Evolutionary conservation across 306 rosid genomes (phyloP).

Genomic region (Trichosanthes truncata): DNA sequence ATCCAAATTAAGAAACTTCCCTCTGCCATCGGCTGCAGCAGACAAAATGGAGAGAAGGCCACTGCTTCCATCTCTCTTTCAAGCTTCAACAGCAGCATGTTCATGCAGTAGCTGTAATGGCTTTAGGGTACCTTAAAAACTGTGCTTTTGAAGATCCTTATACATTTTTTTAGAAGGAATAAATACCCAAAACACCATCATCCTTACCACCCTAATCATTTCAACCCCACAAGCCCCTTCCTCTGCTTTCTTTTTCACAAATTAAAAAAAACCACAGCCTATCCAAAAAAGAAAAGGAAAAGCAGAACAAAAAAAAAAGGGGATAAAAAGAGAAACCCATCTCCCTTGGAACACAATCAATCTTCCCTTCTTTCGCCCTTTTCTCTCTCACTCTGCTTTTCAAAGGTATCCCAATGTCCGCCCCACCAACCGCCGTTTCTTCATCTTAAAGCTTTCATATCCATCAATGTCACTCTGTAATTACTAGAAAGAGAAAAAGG

Average conservation of each 20-base stretch:
- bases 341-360: constrained; percentile 3
- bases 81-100: not conserved
- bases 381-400: constrained; percentile 22
- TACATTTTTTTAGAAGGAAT: not conserved
- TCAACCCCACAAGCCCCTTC: constrained; percentile 1
- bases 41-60: not conserved
- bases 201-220: constrained; percentile 9
- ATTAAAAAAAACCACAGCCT: not conserved
- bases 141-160: constrained; percentile 8
- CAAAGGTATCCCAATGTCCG: constrained; percentile 41
- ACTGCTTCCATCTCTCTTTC: not conserved
- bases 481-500: not conserved
- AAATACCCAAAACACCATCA: constrained; percentile 2
- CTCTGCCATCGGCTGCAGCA: not conserved
- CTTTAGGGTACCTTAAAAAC: not conserved
- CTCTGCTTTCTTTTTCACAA: not conserved
- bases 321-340: not conserved
- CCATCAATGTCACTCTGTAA: constrained; percentile 2
- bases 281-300: not conserved
- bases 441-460: constrained; percentile 32
- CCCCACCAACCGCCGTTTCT: constrained; percentile 67
- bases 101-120: not conserved
- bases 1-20: not conserved
- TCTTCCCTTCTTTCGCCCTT: not conserved
- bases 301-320: not conserved